These are phyloP conservation scores for Eustoma russellianum DNA, from an alignment of 257 asterid genomes.

Conservation along the genomic window DNA sequence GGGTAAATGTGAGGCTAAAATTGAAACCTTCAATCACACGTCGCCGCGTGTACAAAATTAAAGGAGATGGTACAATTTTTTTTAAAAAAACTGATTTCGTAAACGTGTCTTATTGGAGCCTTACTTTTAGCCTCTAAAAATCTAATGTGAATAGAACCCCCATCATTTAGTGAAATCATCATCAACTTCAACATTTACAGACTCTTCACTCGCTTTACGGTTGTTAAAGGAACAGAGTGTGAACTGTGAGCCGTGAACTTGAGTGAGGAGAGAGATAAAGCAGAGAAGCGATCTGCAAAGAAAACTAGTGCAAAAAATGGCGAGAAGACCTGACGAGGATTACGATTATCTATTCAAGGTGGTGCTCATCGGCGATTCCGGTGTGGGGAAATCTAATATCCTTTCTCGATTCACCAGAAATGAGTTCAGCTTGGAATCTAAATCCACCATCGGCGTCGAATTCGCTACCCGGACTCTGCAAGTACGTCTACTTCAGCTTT, in stretches of 20 bases:
- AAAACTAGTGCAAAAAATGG: slow-evolving; percentile 19
- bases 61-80: too few species aligned
- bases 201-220: too few species aligned
- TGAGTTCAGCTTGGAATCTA: slow-evolving; percentile 39
- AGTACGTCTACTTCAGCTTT: neutral
- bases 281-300: slow-evolving; percentile 7
- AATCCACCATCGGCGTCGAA: slow-evolving; percentile 51
- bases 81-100: too few species aligned
- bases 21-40: too few species aligned
- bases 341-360: slow-evolving; percentile 43
- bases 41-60: too few species aligned
- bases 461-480: slow-evolving; percentile 49
- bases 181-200: too few species aligned
- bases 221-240: too few species aligned
- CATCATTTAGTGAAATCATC: too few species aligned
- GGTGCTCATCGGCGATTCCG: slow-evolving; percentile 42
- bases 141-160: too few species aligned
- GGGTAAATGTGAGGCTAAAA: too few species aligned
- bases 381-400: slow-evolving; percentile 35
- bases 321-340: slow-evolving; percentile 47
- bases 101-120: too few species aligned
- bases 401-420: slow-evolving; percentile 44
- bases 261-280: neutral
- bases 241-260: neutral
- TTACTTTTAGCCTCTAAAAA: too few species aligned